These are phyloP conservation scores for Globisporangium paroecandrum DNA, from an alignment of 352 stramenopile species.

Conservation along the genomic window DNA sequence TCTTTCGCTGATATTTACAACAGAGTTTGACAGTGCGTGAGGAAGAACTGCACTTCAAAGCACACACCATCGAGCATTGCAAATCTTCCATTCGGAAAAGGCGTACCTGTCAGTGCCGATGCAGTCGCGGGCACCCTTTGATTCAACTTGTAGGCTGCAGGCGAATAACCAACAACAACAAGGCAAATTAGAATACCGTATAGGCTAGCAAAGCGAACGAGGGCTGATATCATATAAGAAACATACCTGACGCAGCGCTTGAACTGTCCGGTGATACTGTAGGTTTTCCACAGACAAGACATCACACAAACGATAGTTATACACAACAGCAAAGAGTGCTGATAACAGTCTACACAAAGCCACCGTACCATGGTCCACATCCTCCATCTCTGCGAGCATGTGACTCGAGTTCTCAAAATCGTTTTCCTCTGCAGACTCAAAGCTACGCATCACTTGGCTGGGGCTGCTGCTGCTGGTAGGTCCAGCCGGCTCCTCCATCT, in stretches of 20 bases:
- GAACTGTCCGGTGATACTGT: not conserved
- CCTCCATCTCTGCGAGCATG: conserved; percentile 18
- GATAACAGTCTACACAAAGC: not conserved
- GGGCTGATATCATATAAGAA: not conserved
- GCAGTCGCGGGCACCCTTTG: not conserved
- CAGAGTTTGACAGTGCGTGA: not conserved
- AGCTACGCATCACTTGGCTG: conserved; percentile 20
- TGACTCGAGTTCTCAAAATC: conserved; percentile 22
- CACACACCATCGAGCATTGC: not conserved
- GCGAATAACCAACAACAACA: too few relatives aligned
- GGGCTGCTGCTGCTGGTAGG: not conserved
- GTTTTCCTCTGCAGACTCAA: conserved; percentile 28
- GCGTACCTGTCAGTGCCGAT: not conserved
- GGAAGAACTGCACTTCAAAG: not conserved
- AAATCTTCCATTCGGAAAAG: not conserved
- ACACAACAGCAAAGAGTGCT: not conserved
- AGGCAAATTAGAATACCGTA: not conserved
- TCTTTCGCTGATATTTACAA: conserved; percentile 28
- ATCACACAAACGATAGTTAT: not conserved
- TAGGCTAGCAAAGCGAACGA: not conserved
- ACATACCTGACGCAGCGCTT: not conserved
- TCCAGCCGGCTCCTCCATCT: conserved; percentile 6
- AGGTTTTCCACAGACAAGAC: not conserved
- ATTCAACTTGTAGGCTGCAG: not conserved
- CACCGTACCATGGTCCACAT: conserved; percentile 8